Evolutionary conservation across 2,329 filamentous ascomycete species (phyloP).

Genomic region (Fusarium agapanthi): DNA sequence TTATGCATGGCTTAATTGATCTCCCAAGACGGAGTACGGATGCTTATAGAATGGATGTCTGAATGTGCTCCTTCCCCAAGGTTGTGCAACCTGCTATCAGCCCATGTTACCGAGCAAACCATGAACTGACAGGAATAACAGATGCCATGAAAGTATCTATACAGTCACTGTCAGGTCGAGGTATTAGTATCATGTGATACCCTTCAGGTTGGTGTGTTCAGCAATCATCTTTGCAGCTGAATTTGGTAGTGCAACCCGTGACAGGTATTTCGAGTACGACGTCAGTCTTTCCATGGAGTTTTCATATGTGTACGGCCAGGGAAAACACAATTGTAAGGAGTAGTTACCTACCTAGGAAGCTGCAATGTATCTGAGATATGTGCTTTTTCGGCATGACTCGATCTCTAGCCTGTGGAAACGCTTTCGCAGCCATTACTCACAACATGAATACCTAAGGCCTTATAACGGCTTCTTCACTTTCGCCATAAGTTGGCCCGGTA

Average conservation of each 20-base stretch:
- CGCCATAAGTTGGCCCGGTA: not conserved
- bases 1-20: conserved; percentile 49
- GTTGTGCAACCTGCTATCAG: not conserved
- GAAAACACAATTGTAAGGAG: not conserved
- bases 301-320: not conserved
- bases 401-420: not conserved
- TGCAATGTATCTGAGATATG: not conserved
- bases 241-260: not conserved
- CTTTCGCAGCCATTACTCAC: not conserved
- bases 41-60: conserved; percentile 46
- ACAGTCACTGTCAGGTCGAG: not conserved
- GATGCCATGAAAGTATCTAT: not conserved
- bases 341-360: not conserved
- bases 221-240: not conserved
- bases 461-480: not conserved
- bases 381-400: not conserved
- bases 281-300: not conserved
- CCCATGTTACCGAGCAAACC: conserved; percentile 1
- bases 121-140: not conserved
- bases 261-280: not conserved
- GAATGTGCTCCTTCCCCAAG: conserved; percentile 12
- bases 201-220: not conserved
- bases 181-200: not conserved
- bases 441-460: not conserved
- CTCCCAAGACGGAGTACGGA: conserved; percentile 34